Evolutionary conservation across 2,329 filamentous ascomycete genomes (phyloP), one percentile per base, ranked within the genome.

Genomic region (Colletotrichum musicola): DNA sequence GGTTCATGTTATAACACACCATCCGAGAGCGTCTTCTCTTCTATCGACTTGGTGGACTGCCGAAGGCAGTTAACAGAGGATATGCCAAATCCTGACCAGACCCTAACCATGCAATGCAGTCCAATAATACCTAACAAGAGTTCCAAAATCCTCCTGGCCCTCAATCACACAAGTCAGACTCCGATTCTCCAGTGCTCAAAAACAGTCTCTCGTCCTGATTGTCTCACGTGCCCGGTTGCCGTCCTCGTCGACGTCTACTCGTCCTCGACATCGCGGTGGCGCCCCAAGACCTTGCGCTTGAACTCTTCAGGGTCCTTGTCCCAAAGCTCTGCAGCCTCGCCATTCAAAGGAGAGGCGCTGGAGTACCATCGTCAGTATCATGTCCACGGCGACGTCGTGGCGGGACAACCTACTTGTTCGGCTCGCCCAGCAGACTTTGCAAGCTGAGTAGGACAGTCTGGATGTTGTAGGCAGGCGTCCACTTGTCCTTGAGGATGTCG

Each of bases 401-500:
- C 18, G 14, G 27, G 63, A 46, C 20, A 51, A 83, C 93, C 81
- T 84, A 98, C 96, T 99, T 99, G 84, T 99, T 99, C 42, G 96
- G 96, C 82, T 99, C 96, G 27, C 95, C 96, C 38, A 99, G 87
- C 77, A 99, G 84, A 81, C 95, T 98, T 83, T 99, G 96, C 81
- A 99, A 82, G 75, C 95, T 98, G 75, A 99, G 81, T 63, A 99
- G 85, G 54, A 99, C 93, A 54, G 92, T 97, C 81, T 97, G 93
- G 71, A 97, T 94, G 77, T 98, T 98, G 87, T 98, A 97, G 50
- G 97, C 95, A 18, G 96, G 94, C 68, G 94, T 97, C 96, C 96
- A 99, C 84, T 98, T 98, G 81, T 98, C 96, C 87, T 98, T 98
- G 72, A 99, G 86, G 74, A 99, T 99, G 77, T 99, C 97, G 70